Evolutionary conservation across 2,329 filamentous ascomycete species (phyloP).

Genomic region (Sporothrix humicola): DNA sequence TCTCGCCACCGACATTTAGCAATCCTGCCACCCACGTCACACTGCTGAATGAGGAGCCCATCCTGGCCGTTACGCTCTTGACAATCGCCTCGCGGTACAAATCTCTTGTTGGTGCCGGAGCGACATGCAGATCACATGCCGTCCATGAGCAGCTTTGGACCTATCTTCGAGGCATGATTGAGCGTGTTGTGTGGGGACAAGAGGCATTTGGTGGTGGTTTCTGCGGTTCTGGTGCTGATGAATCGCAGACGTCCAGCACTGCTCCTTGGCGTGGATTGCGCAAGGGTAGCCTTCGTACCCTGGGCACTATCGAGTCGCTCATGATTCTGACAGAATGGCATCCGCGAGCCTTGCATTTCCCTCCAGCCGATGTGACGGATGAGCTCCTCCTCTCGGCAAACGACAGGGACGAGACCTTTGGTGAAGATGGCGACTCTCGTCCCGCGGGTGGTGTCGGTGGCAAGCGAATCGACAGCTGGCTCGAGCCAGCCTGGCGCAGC

Average conservation of each 20-base stretch:
- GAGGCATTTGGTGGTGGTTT: constrained; percentile 93
- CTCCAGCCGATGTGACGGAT: constrained; percentile 75
- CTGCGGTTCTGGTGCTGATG: constrained; percentile 71
- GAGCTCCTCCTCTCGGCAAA: constrained; percentile 70
- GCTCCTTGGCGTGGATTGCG: constrained; percentile 72
- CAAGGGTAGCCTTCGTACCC: constrained; percentile 80
- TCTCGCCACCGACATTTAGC: constrained; percentile 88
- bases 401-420: constrained; percentile 53
- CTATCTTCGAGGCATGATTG: constrained; percentile 92
- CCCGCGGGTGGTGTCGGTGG: constrained; percentile 79
- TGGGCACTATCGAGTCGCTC: constrained; percentile 92
- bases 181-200: constrained; percentile 92
- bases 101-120: constrained; percentile 77
- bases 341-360: constrained; percentile 91
- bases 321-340: constrained; percentile 98
- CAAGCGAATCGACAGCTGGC: constrained; percentile 89
- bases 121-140: constrained; percentile 81
- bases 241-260: constrained; percentile 68
- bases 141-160: constrained; percentile 97
- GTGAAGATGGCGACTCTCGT: constrained; percentile 50
- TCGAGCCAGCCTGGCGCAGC: constrained; percentile 92
- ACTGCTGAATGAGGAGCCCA: constrained; percentile 87
- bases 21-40: constrained; percentile 79
- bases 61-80: constrained; percentile 87
- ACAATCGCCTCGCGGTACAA: constrained; percentile 90